These are phyloP conservation scores for Auricularia heimuer DNA, from an alignment of 768 basidiomycete species.

Conservation along the genomic window DNA sequence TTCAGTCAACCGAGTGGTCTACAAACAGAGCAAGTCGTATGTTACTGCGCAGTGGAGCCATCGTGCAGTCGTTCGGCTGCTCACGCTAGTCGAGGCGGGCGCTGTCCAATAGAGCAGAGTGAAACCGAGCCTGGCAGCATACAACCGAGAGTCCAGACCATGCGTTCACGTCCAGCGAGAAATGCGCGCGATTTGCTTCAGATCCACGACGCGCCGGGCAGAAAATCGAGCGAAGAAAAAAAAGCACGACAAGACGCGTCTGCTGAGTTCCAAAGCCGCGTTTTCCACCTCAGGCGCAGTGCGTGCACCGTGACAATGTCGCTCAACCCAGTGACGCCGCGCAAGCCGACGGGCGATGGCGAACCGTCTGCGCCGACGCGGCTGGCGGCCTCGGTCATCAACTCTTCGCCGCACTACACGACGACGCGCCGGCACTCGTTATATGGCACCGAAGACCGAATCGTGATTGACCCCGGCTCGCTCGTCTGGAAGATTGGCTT, in stretches of 20 bases:
- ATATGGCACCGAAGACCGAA: constrained; percentile 93
- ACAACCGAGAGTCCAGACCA: too few species aligned
- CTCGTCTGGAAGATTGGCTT: constrained; percentile 96
- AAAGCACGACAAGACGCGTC: neutral
- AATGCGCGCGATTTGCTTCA: too few species aligned
- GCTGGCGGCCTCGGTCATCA: neutral
- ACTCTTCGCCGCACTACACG: constrained; percentile 64
- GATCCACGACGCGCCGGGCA: too few species aligned
- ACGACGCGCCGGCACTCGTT: constrained; percentile 84
- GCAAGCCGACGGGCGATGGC: neutral
- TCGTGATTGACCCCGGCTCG: constrained; percentile 91
- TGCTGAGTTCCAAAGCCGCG: neutral
- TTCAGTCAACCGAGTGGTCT: too few species aligned
- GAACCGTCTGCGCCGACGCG: neutral
- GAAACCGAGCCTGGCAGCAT: too few species aligned
- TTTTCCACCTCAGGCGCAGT: neutral
- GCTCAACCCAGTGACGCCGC: neutral
- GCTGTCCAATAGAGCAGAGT: too few species aligned
- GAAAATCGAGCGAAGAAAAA: too few species aligned
- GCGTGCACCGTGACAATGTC: neutral
- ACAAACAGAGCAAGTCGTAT: too few species aligned
- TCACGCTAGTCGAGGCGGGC: too few species aligned
- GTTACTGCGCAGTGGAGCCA: too few species aligned
- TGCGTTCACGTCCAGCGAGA: too few species aligned
- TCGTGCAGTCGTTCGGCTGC: too few species aligned